Base-by-base conservation (phyloP, 179 eudicot species). In the Silene coronaria region DNA sequence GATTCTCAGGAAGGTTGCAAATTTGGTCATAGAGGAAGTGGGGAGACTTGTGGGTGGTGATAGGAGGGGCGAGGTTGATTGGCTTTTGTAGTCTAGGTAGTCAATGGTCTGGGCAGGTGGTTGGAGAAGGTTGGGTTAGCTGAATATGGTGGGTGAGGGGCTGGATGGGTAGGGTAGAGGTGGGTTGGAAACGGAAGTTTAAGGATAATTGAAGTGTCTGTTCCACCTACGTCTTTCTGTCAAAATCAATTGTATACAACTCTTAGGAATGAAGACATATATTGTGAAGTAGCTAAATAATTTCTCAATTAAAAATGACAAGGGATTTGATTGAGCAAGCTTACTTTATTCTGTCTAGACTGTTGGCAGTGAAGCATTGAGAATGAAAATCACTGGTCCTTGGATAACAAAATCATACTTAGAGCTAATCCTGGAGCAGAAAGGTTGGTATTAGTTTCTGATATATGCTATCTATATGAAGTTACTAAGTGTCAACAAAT, bases 321-420 rank as follows among this genome's bases (percentile, higher is more conserved):
- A 62, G 11, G 5, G 2, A 66, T 22, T n/a, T 19, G 26, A 67
- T 12, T 59, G 48, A 61, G 36, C 24, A 70, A 70, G 71, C 63
- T 74, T 75, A 34, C 27, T 72, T 77, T 70, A 55, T 67, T 48
- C 78, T 75, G 26, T 76, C 21, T 75, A 95, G 99, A 86, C 85
- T 59, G 97, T 95, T 81, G 99, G 95, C 70, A 83, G 84, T 46
- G 97, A 95, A 84, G 91, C 97, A 67, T 82, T 87, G 64, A 96
- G 90, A 81, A 79, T 89, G 88, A 88, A 86, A 55, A 77, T 93
- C 53, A 82, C 72, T 71, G 97, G 97, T 71, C 92, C 97, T 67
- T 93, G 99, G 99, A 96, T 96, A 82, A 93, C 92, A 59, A 93
- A 93, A 89, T 96, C 99, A 42, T 96, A 96, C 86, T 91, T 96